A percentile compares a stretch with the other conserved stretches of the same genome.
Evolutionary conservation across 257 asterid species (phyloP).

Genomic region (Jaltomata sinuosa): DNA sequence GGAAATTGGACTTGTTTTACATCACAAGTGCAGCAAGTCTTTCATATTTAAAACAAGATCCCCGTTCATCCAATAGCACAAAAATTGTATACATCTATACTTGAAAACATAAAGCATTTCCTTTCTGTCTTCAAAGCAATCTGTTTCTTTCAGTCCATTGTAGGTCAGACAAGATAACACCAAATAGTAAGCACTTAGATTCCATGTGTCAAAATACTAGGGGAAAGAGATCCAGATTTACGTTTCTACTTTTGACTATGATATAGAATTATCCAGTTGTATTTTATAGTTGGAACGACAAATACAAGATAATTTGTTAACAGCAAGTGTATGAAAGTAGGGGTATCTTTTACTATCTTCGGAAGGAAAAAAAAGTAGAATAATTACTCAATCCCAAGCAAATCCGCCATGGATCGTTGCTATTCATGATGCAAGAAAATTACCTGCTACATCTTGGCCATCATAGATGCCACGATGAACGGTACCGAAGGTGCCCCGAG

Average conservation of each 20-base stretch:
- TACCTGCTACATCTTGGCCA: slow-evolving; percentile 75
- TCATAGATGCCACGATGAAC: slow-evolving; percentile 82
- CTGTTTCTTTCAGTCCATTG: background rate
- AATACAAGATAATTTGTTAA: background rate
- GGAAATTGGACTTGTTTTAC: background rate
- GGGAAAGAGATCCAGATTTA: background rate
- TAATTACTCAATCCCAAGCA: background rate
- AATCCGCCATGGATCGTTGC: too few species aligned
- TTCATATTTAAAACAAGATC: background rate
- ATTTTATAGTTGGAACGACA: background rate
- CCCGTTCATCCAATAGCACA: background rate
- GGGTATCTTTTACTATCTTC: too few species aligned
- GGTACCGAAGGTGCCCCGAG: slow-evolving; percentile 76
- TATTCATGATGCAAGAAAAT: too few species aligned
- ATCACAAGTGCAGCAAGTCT: background rate
- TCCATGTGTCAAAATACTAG: background rate
- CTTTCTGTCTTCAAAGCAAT: background rate
- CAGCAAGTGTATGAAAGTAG: background rate
- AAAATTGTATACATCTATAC: background rate
- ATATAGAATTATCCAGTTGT: background rate
- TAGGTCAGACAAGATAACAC: background rate
- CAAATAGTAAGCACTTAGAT: background rate
- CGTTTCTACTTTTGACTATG: background rate
- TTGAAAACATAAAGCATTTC: background rate
- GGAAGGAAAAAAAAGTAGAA: background rate